Evolutionary conservation across 1,284 basidiomycete genomes (phyloP), one percentile per base, ranked within the genome.

Genomic region (Anthracocystis walkeri): DNA sequence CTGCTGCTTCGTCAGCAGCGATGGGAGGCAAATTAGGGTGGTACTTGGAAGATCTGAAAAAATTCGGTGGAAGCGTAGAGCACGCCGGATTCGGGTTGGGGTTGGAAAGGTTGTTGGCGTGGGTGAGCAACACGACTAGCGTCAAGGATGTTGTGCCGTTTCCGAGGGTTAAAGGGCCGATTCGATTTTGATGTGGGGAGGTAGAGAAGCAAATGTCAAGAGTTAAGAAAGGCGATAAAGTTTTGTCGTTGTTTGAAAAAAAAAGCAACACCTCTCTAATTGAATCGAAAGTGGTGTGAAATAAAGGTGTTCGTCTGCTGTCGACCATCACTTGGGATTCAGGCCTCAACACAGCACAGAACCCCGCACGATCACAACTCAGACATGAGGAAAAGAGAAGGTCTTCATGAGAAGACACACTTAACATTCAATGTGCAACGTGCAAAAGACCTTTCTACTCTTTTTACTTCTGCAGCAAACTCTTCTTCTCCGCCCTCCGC

Each of bases 11-110:
- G n/a, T n/a, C n/a, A 7, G 27, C 33, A 57, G 44, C 29, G 10
- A 35, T 35, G 8, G 29, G 27, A 7, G 46, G 64, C 10, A 65
- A 44, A 11, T 21, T 81, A 14, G 59, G 23, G 3, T 85, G 83
- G 83, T 85, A 85, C 52, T 41, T 62, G 1, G 27, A 80, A 2
- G 80, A 83, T 42, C 57, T 85, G 21, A 73, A 82, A 16, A 62
- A 60, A 3, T 83, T 69, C 54, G 83, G 83, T 25, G 68, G 78
- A 2, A 65, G 66, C 3, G 55, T 75, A 4, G 69, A 80, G 6
- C 82, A 84, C 52, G 82, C 79, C 21, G 83, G 83, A 0, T 85
- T 83, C 41, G 83, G 83, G 0, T 33, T 85, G 52, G 83, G 83
- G 3, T 23, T 84, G 45, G 83, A 85, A 65, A 54, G 83, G 46